Conservation (phyloP, 1,139 yeast species). For the Debaryomyces nepalensis region DNA sequence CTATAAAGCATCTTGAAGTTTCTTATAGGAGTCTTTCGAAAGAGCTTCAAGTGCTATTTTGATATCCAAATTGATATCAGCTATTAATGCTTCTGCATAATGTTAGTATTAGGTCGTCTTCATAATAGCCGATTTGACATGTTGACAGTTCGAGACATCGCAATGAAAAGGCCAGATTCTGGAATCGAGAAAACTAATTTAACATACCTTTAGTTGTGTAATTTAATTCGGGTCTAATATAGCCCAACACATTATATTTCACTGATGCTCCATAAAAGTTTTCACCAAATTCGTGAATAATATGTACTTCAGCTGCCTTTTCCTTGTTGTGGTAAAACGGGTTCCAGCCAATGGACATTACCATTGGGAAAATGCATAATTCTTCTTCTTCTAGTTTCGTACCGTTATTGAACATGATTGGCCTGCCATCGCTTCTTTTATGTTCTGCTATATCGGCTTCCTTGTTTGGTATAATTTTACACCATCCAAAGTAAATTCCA, state of each 20-base stretch:
- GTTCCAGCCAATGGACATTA: slow-evolving; percentile 95
- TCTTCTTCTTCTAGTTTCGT: slow-evolving; percentile 40
- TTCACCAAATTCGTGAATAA: slow-evolving; percentile 69
- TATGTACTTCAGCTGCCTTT: slow-evolving; percentile 86
- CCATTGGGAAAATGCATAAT: slow-evolving; percentile 74
- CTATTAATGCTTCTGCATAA: slow-evolving; percentile 70
- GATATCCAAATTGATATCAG: slow-evolving; percentile 83
- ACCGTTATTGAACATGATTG: slow-evolving; percentile 67
- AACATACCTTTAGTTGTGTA: slow-evolving; percentile 66
- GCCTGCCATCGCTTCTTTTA: slow-evolving; percentile 48
- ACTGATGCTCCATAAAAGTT: slow-evolving; percentile 85
- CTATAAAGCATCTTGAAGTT: slow-evolving; percentile 15
- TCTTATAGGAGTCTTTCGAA: slow-evolving; percentile 25
- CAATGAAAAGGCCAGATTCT: neutral
- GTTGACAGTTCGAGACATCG: slow-evolving; percentile 73
- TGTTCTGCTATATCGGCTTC: slow-evolving; percentile 18
- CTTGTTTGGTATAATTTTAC: slow-evolving; percentile 41
- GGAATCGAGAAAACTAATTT: neutral
- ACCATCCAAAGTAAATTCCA: slow-evolving; percentile 93
- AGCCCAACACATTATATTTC: slow-evolving; percentile 76
- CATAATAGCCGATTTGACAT: neutral
- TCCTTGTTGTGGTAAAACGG: slow-evolving; percentile 84
- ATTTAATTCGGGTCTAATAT: slow-evolving; percentile 87
- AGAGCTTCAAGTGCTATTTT: slow-evolving; percentile 62
- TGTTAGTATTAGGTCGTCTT: slow-evolving; percentile 20